phyloP scores from a whole-genome alignment of 345 rosid genomes.

The Noccaea bulbosa region DNA sequence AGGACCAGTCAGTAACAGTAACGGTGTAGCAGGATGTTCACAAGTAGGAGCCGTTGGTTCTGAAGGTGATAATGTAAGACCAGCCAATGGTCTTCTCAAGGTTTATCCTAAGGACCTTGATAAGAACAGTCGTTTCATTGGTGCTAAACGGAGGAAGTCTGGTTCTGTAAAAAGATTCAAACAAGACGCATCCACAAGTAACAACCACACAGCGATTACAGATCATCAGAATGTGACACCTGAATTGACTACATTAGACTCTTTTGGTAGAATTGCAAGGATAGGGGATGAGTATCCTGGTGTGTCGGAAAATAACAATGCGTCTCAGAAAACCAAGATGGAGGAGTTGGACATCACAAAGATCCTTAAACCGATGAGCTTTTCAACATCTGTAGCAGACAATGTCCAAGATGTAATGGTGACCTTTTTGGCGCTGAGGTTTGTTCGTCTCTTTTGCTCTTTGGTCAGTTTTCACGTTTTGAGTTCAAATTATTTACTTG shows the following conservation, averaged over 20 bases:
- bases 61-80: slow-evolving; percentile 51
- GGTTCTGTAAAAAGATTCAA: slow-evolving; percentile 94
- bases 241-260: slow-evolving; percentile 46
- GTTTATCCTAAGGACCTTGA: slow-evolving; percentile 52
- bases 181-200: slow-evolving; percentile 56
- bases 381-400: slow-evolving; percentile 63
- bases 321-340: slow-evolving; percentile 43
- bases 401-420: slow-evolving; percentile 73
- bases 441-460: slow-evolving; percentile 51
- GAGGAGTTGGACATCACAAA: slow-evolving; percentile 59
- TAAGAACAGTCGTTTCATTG: slow-evolving; percentile 62
- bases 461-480: not conserved
- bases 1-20: slow-evolving; percentile 56
- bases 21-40: slow-evolving; percentile 49
- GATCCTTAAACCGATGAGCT: slow-evolving; percentile 77
- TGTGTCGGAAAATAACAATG: slow-evolving; percentile 42
- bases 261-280: slow-evolving; percentile 53
- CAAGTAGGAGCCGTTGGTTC: slow-evolving; percentile 51
- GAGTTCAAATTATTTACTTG: not conserved
- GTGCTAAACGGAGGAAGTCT: slow-evolving; percentile 90
- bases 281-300: slow-evolving; percentile 52
- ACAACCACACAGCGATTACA: slow-evolving; percentile 39
- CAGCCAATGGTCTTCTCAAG: slow-evolving; percentile 53
- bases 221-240: slow-evolving; percentile 51
- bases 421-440: slow-evolving; percentile 82